Conservation (phyloP, 768 basidiomycete species). For the Mycena floridula region DNA sequence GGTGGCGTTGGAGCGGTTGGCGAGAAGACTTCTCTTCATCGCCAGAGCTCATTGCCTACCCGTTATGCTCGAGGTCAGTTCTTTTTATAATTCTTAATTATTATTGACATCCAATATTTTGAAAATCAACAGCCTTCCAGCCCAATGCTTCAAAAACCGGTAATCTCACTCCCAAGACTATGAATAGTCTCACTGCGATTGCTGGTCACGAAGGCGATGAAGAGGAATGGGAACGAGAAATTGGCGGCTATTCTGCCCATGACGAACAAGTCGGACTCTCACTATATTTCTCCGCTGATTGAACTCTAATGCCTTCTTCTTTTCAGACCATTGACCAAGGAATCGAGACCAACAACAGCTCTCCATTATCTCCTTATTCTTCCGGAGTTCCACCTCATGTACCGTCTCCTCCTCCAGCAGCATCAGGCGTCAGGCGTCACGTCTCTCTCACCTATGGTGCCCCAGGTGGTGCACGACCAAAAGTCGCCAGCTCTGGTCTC, state of each 20-base stretch:
- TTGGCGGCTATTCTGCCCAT: constrained; percentile 45
- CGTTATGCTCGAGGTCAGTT: constrained; percentile 67
- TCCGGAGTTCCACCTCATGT: constrained; percentile 32
- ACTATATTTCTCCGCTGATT: constrained; percentile 6
- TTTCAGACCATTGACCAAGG: background rate
- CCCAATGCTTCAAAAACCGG: constrained; percentile 48
- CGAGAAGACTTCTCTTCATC: constrained; percentile 73
- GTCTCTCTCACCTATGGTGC: constrained; percentile 74
- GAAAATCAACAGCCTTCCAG: constrained; percentile 38
- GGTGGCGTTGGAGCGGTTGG: constrained; percentile 79
- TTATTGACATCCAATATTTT: constrained; percentile 6
- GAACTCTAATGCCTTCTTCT: background rate
- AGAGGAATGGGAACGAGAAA: constrained; percentile 77
- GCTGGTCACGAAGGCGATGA: constrained; percentile 85
- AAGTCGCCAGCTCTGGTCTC: constrained; percentile 43
- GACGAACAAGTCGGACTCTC: constrained; percentile 55
- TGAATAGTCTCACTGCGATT: constrained; percentile 82
- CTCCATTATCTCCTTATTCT: constrained; percentile 64
- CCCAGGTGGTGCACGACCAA: constrained; percentile 44
- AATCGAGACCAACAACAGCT: constrained; percentile 17
- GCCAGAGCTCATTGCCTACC: constrained; percentile 78
- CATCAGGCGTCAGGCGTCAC: constrained; percentile 69
- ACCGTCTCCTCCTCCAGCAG: constrained; percentile 70
- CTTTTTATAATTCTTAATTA: background rate
- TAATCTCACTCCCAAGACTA: constrained; percentile 59